Evolutionary conservation across 495 filamentous ascomycete species (phyloP).

Genomic region (Coniosporium apollinis): DNA sequence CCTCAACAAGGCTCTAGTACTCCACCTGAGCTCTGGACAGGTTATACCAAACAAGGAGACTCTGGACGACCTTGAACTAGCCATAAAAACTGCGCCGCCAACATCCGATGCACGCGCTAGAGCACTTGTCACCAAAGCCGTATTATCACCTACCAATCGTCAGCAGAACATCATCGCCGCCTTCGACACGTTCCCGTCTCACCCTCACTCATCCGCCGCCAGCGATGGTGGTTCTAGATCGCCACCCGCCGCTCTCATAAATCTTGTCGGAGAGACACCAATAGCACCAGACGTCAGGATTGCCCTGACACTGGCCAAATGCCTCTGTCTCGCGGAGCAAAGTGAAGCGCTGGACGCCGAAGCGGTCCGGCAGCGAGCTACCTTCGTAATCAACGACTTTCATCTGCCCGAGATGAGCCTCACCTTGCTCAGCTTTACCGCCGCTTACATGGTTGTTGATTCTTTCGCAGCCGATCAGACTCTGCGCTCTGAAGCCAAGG

Average conservation of each 20-base stretch:
- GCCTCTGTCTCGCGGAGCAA: conserved; percentile 40
- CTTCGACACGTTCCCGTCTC: conserved; percentile 31
- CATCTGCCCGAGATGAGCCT: conserved; percentile 21
- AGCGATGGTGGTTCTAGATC: too few species aligned
- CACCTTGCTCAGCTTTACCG: conserved; percentile 62
- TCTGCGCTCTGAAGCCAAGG: conserved; percentile 1
- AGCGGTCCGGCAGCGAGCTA: conserved; percentile 8
- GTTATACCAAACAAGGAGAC: conserved; percentile 22
- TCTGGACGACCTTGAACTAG: conserved; percentile 47
- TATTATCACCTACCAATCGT: conserved; percentile 37
- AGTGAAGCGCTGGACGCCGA: conserved; percentile 3
- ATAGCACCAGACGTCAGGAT: conserved; percentile 47
- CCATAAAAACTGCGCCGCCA: conserved; percentile 59
- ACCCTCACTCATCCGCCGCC: conserved; percentile 17
- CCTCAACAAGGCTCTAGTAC: conserved; percentile 47
- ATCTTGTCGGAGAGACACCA: conserved; percentile 15
- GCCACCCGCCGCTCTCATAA: conserved; percentile 9
- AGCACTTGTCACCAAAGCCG: conserved; percentile 55
- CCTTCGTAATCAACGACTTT: conserved; percentile 13
- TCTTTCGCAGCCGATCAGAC: conserved; percentile 28
- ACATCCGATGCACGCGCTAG: conserved; percentile 59
- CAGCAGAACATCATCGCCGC: conserved; percentile 38
- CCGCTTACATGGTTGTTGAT: conserved; percentile 56
- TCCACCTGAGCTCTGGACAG: conserved; percentile 30
- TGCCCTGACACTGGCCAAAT: conserved; percentile 68